Evolutionary conservation across 345 rosid species (phyloP).

Genomic region (Lepidium aucheri): DNA sequence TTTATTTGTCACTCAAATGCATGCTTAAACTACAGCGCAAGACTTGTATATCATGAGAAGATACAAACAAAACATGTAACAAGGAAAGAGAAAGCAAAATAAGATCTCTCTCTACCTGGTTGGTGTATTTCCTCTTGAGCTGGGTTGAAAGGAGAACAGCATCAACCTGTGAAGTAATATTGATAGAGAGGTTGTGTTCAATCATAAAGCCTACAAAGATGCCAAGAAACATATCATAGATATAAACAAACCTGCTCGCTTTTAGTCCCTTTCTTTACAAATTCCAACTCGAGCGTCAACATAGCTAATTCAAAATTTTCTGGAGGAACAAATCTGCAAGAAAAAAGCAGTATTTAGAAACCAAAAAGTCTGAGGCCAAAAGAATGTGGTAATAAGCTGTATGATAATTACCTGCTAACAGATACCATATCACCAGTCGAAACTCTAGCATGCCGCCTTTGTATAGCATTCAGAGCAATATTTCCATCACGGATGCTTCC

Average conservation of each 20-base stretch:
- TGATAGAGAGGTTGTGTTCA: neutral
- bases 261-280: conserved; percentile 85
- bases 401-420: conserved; percentile 47
- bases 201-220: neutral
- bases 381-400: neutral
- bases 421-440: conserved; percentile 71
- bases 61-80: neutral
- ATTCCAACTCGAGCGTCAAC: conserved; percentile 80
- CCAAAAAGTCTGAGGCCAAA: neutral
- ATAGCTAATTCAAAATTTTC: conserved; percentile 67
- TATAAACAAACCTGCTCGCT: conserved; percentile 60
- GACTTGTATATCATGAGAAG: neutral
- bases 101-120: conserved; percentile 53
- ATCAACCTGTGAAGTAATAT: conserved; percentile 55
- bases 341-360: neutral
- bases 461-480: conserved; percentile 78
- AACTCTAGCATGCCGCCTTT: conserved; percentile 76
- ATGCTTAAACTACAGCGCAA: neutral
- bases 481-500: conserved; percentile 48
- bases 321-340: conserved; percentile 68
- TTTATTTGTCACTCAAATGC: neutral
- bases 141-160: conserved; percentile 75
- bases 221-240: neutral
- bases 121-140: conserved; percentile 62
- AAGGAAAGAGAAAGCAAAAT: neutral